A percentile compares a stretch with the other conserved stretches of the same genome.
Evolutionary conservation across 2,329 filamentous ascomycete genomes (phyloP).

Genomic region (Sporothrix inflata): DNA sequence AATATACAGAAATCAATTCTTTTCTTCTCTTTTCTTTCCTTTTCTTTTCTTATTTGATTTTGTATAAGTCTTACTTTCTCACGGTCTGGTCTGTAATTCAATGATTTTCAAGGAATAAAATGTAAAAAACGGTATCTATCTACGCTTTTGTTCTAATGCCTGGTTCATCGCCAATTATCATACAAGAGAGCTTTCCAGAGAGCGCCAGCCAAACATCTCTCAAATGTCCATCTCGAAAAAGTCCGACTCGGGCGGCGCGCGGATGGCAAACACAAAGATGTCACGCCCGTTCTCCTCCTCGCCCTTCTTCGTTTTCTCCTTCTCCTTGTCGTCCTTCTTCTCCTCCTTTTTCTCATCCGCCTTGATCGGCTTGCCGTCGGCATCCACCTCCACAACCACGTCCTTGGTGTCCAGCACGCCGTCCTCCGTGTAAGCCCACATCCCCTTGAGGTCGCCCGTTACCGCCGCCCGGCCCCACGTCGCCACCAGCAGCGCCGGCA

Average conservation of each 20-base stretch:
- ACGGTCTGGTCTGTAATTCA: too few relatives aligned
- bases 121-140: neutral
- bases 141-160: neutral
- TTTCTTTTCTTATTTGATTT: neutral
- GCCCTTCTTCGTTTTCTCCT: constrained; percentile 32
- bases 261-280: constrained; percentile 38
- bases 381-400: constrained; percentile 59
- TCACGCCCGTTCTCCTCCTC: constrained; percentile 30
- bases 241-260: constrained; percentile 16
- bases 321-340: constrained; percentile 37
- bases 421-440: constrained; percentile 85
- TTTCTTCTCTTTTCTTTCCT: too few relatives aligned
- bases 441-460: constrained; percentile 69
- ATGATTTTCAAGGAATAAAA: too few relatives aligned
- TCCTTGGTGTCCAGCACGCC: constrained; percentile 59
- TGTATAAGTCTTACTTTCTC: neutral
- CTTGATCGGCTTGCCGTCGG: constrained; percentile 51
- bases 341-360: constrained; percentile 40
- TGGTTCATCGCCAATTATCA: neutral
- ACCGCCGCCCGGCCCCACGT: constrained; percentile 74
- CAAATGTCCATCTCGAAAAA: constrained; percentile 18
- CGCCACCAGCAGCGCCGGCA: constrained; percentile 77
- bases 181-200: too few relatives aligned
- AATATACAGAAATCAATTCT: neutral
- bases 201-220: neutral